A percentile compares a stretch with the other conserved stretches of the same genome.
These are phyloP conservation scores for Alternaria metachromatica DNA, from an alignment of 2,329 filamentous ascomycete species.

Conservation along the genomic window DNA sequence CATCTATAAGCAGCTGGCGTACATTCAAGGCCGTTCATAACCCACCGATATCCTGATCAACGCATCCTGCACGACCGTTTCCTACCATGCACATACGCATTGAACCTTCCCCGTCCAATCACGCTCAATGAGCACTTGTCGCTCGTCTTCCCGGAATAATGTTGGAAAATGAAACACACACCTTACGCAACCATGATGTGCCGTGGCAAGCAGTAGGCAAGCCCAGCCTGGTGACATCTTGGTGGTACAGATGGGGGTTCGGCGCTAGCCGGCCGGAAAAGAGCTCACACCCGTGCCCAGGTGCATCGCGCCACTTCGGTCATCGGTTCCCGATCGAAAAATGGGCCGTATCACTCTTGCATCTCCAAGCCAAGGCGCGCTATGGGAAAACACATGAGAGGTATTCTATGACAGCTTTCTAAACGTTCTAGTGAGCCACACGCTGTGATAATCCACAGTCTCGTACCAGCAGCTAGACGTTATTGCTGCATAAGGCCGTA, in stretches of 20 bases:
- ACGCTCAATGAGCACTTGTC: background rate
- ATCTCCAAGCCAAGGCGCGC: background rate
- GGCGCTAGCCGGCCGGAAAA: conserved; percentile 14
- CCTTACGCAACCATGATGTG: conserved; percentile 11
- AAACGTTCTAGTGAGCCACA: too few relatives aligned
- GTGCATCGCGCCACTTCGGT: conserved; percentile 5
- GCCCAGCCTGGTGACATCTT: background rate
- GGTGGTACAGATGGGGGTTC: background rate
- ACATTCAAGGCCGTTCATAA: background rate
- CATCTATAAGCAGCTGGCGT: background rate
- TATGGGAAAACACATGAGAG: background rate
- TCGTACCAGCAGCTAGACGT: background rate
- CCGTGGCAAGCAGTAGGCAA: conserved; percentile 8
- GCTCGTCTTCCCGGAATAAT: conserved; percentile 1
- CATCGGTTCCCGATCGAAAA: background rate
- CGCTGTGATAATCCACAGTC: too few relatives aligned
- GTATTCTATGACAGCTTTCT: too few relatives aligned
- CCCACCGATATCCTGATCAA: background rate
- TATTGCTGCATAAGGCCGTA: background rate
- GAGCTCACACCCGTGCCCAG: background rate
- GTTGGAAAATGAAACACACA: background rate
- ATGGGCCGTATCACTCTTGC: background rate
- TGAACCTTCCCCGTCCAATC: background rate
- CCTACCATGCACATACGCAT: background rate
- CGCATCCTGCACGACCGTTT: background rate